Conservation (phyloP, 2,329 filamentous ascomycete species). For the Nothophoma quercina region DNA sequence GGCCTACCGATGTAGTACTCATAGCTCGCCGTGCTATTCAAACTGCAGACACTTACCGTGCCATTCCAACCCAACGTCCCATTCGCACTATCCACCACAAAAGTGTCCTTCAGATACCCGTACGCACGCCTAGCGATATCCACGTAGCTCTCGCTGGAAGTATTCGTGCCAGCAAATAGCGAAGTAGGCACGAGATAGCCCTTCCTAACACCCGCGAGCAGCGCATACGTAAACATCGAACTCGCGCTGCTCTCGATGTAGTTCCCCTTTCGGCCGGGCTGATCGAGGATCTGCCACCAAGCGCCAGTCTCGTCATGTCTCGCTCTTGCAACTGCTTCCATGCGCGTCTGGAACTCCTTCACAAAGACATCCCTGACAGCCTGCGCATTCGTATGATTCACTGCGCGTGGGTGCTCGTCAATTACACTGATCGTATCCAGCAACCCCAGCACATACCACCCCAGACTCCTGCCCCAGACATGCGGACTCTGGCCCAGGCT, state of each 20-base stretch:
- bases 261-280: conserved; percentile 59
- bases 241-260: conserved; percentile 68
- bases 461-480: conserved; percentile 63
- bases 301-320: conserved; percentile 49
- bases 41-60: conserved; percentile 40
- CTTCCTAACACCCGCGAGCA: conserved; percentile 57
- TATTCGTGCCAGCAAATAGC: too few relatives aligned
- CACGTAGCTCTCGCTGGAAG: conserved; percentile 2
- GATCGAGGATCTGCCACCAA: conserved; percentile 66
- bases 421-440: conserved; percentile 59
- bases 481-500: conserved; percentile 60
- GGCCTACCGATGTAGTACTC: conserved; percentile 25
- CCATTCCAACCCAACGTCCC: conserved; percentile 42
- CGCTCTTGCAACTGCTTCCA: conserved; percentile 18
- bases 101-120: conserved; percentile 28
- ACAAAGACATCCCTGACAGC: background rate
- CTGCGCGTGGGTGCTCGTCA: background rate
- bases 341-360: background rate
- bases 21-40: conserved; percentile 32
- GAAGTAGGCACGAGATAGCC: conserved; percentile 41
- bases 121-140: conserved; percentile 50
- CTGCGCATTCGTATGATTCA: background rate
- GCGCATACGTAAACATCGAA: conserved; percentile 64
- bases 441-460: conserved; percentile 63
- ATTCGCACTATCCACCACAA: conserved; percentile 28